phyloP scores from a whole-genome alignment of 805 yeast genomes.

The Candida incommunis region DNA sequence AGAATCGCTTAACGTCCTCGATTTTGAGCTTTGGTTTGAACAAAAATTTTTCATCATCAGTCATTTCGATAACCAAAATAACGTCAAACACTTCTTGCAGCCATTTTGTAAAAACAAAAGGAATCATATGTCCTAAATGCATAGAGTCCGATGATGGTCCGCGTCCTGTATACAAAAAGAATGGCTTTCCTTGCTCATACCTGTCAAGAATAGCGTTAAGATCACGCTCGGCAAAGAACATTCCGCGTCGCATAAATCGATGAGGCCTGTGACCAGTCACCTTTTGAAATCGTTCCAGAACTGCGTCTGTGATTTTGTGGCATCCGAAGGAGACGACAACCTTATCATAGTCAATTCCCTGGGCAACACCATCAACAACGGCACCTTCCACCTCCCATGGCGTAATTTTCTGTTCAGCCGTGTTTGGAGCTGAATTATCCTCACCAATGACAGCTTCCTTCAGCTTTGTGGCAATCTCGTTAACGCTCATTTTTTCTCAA shows the following conservation, averaged over 20 bases:
- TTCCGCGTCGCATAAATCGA: constrained; percentile 76
- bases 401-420: constrained; percentile 47
- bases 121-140: constrained; percentile 96
- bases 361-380: constrained; percentile 85
- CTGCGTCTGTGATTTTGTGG: constrained; percentile 48
- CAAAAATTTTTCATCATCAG: constrained; percentile 94
- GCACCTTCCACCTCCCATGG: constrained; percentile 99
- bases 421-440: background rate
- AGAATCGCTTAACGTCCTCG: constrained; percentile 70
- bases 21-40: constrained; percentile 85
- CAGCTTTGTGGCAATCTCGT: background rate
- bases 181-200: constrained; percentile 90
- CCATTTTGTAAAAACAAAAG: constrained; percentile 94
- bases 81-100: constrained; percentile 94
- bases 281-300: constrained; percentile 56
- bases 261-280: constrained; percentile 91
- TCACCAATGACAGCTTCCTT: constrained; percentile 7
- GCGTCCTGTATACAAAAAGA: constrained; percentile 91
- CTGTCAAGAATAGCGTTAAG: constrained; percentile 56
- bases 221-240: constrained; percentile 78
- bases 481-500: no score
- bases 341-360: constrained; percentile 84
- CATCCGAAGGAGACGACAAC: constrained; percentile 83
- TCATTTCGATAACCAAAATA: constrained; percentile 83
- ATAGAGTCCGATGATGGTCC: constrained; percentile 91